These are phyloP conservation scores for Breviolum minutum DNA, from an alignment of 73 alveolate species.

Conservation along the genomic window DNA sequence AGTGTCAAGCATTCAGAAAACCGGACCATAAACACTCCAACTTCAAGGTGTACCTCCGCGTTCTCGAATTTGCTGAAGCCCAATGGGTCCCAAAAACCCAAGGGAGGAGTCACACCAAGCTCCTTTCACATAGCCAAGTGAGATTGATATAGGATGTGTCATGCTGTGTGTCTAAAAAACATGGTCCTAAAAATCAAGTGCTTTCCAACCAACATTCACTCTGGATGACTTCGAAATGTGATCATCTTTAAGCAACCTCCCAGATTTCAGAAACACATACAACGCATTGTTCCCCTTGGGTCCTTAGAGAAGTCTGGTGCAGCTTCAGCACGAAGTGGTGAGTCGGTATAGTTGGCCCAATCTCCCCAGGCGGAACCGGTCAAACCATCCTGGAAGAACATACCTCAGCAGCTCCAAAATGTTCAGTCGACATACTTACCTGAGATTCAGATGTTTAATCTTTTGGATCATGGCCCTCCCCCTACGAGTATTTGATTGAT, in stretches of 20 bases:
- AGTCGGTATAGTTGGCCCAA: slow-evolving; percentile 56
- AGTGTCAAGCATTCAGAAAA: too few species aligned
- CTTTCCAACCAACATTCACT: neutral
- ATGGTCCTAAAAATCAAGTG: neutral
- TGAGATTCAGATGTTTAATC: too few species aligned
- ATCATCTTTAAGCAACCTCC: neutral
- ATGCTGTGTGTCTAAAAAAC: neutral
- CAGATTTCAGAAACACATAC: neutral
- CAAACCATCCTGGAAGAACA: slow-evolving; percentile 66
- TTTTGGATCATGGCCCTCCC: too few species aligned
- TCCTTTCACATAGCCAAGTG: slow-evolving; percentile 1
- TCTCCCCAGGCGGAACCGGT: slow-evolving; percentile 81
- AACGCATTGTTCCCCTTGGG: neutral
- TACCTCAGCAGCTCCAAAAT: neutral
- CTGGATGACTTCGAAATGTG: neutral
- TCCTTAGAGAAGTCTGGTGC: slow-evolving; percentile 73
- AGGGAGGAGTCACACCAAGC: slow-evolving; percentile 54
- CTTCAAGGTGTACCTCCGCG: neutral
- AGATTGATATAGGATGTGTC: neutral
- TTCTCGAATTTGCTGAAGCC: slow-evolving; percentile 27
- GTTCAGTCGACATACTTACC: neutral
- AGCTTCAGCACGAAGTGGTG: slow-evolving; percentile 66
- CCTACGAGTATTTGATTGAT: too few species aligned
- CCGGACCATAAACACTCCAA: too few species aligned
- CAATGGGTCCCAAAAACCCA: slow-evolving; percentile 63